Evolutionary conservation across 805 yeast species (phyloP).

Genomic region (Sungouiozyma intestinalis): DNA sequence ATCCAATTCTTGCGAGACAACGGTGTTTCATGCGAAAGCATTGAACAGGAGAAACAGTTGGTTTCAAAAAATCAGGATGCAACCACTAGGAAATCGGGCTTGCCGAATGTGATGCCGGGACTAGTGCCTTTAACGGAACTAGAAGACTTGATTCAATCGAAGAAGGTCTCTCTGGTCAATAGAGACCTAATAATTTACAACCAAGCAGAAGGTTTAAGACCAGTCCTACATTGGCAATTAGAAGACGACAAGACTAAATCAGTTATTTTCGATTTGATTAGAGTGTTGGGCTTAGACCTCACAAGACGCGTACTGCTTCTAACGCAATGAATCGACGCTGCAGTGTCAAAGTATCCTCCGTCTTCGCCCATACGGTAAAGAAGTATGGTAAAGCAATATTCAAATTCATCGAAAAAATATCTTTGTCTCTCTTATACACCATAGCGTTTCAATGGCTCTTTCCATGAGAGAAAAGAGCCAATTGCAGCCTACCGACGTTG

Average conservation of each 20-base stretch:
- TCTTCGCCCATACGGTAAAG: too few relatives aligned
- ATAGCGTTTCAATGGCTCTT: too few relatives aligned
- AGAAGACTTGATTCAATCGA: constrained; percentile 27
- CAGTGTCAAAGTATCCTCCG: too few relatives aligned
- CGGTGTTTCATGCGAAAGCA: constrained; percentile 13
- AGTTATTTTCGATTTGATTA: constrained; percentile 32
- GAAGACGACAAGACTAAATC: constrained; percentile 17
- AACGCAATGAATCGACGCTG: constrained; percentile 7
- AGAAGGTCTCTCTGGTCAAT: constrained; percentile 17
- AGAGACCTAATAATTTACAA: constrained; percentile 18
- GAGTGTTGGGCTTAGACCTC: constrained; percentile 35
- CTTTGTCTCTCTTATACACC: too few relatives aligned
- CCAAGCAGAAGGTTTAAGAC: constrained; percentile 19
- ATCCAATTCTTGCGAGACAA: neutral
- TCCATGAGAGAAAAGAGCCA: too few relatives aligned
- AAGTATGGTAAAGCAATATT: too few relatives aligned
- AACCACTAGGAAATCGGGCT: neutral
- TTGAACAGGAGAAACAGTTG: neutral
- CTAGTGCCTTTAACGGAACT: constrained; percentile 39
- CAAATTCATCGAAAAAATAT: too few relatives aligned
- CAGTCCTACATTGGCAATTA: constrained; percentile 14
- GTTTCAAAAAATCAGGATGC: neutral
- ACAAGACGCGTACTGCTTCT: constrained; percentile 24
- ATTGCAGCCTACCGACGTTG: neutral
- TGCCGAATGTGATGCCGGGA: constrained; percentile 43